Evolutionary conservation across 1,284 basidiomycete species (phyloP).

Genomic region (Melampsora occidentalis): DNA sequence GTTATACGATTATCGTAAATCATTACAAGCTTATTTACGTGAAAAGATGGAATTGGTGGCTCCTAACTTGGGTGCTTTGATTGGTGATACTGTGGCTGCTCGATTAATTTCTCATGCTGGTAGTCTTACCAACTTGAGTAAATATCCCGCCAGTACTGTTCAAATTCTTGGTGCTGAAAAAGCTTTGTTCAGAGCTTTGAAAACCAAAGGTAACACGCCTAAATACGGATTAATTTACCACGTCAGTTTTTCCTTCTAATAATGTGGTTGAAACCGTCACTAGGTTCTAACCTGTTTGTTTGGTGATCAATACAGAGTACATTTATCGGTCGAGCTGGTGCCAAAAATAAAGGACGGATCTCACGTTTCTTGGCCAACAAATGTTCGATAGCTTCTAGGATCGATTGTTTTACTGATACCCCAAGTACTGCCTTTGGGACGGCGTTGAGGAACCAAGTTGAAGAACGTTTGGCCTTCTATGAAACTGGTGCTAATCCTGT

Average conservation of each 20-base stretch:
- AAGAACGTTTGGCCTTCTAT: constrained; percentile 93
- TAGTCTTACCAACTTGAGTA: constrained; percentile 91
- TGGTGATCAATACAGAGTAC: constrained; percentile 55
- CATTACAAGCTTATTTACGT: constrained; percentile 78
- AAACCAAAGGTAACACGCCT: constrained; percentile 98
- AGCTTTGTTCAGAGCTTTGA: constrained; percentile 92
- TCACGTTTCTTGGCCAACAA: constrained; percentile 98
- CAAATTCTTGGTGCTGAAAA: constrained; percentile 99
- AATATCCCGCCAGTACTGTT: constrained; percentile 96
- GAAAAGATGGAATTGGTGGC: constrained; percentile 99
- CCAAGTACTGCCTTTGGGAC: constrained; percentile 93
- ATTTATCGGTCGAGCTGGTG: constrained; percentile 90
- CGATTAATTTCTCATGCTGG: constrained; percentile 96
- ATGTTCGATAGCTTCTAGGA: constrained; percentile 94
- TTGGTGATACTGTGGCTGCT: constrained; percentile 93
- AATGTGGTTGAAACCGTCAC: background rate
- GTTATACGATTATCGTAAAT: constrained; percentile 89
- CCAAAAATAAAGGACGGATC: constrained; percentile 96
- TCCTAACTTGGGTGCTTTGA: constrained; percentile 86
- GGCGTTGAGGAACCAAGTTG: constrained; percentile 87
- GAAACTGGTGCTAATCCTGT: constrained; percentile 57
- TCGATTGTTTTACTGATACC: constrained; percentile 90
- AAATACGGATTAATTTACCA: constrained; percentile 96
- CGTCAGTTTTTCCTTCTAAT: constrained; percentile 44
- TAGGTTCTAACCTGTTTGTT: background rate